A percentile compares a stretch with the other conserved stretches of the same genome.
Evolutionary conservation across 306 rosid genomes (phyloP).

Genomic region (Cucurbita maxima): DNA sequence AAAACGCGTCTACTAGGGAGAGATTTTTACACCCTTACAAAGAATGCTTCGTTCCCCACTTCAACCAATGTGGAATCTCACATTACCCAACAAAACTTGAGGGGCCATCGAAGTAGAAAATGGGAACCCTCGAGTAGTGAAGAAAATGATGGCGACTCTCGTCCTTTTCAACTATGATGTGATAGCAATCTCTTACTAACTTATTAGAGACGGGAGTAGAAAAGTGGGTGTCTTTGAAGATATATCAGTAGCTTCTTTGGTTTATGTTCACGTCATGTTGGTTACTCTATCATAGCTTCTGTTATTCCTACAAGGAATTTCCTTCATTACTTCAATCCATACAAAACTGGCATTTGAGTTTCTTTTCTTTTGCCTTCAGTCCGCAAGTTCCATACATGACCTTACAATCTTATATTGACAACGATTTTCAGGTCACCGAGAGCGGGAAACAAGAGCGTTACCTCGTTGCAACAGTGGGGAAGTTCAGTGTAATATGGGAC

Average conservation of each 20-base stretch:
- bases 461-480: conserved; percentile 83
- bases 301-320: background rate
- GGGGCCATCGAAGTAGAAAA: background rate
- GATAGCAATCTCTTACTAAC: background rate
- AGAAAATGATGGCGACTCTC: background rate
- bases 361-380: background rate
- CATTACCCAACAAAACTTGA: background rate
- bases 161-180: no score
- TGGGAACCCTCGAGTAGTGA: background rate
- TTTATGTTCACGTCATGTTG: background rate
- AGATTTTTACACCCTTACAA: no score
- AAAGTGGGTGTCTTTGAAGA: background rate
- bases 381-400: background rate
- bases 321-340: background rate
- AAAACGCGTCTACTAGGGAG: no score
- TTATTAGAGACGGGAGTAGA: background rate
- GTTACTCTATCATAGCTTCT: background rate
- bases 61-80: background rate
- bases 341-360: background rate
- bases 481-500: conserved; percentile 97
- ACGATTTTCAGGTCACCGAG: conserved; percentile 61
- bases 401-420: background rate
- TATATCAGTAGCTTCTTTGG: background rate
- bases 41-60: no score
- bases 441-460: conserved; percentile 93